phyloP scores from a whole-genome alignment of 225 moss, liverwort and hornwort genomes.

The Bryoerythrophyllum caledonicum region DNA sequence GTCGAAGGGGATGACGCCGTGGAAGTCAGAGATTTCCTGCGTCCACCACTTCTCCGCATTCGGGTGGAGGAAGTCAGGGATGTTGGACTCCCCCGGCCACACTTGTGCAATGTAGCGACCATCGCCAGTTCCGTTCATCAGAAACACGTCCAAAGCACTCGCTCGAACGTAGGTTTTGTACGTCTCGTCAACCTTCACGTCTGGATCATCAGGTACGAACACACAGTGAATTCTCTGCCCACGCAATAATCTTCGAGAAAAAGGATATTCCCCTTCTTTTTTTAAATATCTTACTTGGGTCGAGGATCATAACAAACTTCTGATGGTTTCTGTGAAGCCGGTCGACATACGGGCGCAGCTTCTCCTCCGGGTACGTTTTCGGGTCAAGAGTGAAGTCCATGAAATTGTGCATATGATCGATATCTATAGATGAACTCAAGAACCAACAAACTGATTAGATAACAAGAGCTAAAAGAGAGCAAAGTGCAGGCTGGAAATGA shows the following conservation, averaged over 20 bases:
- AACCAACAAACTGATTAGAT: background rate
- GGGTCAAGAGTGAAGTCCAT: conserved; percentile 63
- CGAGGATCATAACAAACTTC: conserved; percentile 65
- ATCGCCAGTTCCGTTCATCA: conserved; percentile 48
- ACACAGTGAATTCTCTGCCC: background rate
- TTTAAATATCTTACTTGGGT: conserved; percentile 49
- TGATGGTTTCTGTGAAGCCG: conserved; percentile 59
- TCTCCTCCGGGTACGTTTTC: conserved; percentile 51
- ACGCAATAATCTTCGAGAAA: background rate
- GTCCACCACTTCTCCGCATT: conserved; percentile 64
- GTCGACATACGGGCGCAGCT: conserved; percentile 55
- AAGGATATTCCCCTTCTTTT: background rate
- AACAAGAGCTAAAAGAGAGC: background rate
- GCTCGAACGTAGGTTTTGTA: conserved; percentile 58
- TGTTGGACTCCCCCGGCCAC: conserved; percentile 65
- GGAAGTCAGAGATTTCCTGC: conserved; percentile 53
- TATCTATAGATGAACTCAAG: no score
- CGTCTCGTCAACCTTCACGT: conserved; percentile 42
- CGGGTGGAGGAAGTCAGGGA: conserved; percentile 69
- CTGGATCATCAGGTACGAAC: conserved; percentile 9
- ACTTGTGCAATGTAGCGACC: conserved; percentile 67
- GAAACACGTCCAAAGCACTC: conserved; percentile 46
- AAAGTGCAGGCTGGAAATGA: background rate
- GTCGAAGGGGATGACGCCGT: conserved; percentile 63
- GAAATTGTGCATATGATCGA: conserved; percentile 68